Evolutionary conservation across 306 rosid species (phyloP).

Genomic region (Gillenia trifoliata): DNA sequence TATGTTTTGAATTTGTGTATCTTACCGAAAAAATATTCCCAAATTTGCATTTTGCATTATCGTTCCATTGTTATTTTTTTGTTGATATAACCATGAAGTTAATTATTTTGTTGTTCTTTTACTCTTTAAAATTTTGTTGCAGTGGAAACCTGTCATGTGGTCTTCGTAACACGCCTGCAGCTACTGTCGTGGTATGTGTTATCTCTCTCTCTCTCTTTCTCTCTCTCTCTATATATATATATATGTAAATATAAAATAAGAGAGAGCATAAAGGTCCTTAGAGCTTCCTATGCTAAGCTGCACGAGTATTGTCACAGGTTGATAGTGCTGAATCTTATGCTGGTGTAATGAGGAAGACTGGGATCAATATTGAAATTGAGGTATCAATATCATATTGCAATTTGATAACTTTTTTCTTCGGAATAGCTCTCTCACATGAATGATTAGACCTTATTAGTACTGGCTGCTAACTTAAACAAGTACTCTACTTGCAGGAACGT

Average conservation of each 20-base stretch:
- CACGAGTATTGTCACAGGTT: constrained; percentile 42
- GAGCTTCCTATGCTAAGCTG: not conserved
- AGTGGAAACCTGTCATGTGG: constrained; percentile 84
- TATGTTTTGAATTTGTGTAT: not conserved
- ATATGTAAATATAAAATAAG: too few species aligned
- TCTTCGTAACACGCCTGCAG: constrained; percentile 76
- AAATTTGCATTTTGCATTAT: not conserved
- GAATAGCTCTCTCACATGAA: not conserved
- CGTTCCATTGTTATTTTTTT: not conserved
- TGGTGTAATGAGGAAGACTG: constrained; percentile 43
- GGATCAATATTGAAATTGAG: constrained; percentile 64
- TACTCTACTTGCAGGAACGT: constrained; percentile 51
- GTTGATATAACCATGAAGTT: not conserved
- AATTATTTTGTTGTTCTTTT: not conserved
- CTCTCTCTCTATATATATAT: too few species aligned
- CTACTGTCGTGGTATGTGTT: constrained; percentile 53
- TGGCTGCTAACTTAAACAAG: not conserved
- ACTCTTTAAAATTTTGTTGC: constrained; percentile 16
- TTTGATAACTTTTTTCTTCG: not conserved
- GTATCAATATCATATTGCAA: constrained; percentile 42
- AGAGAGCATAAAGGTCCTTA: too few species aligned
- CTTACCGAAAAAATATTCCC: not conserved
- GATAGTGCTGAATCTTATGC: constrained; percentile 79
- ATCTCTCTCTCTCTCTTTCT: too few species aligned
- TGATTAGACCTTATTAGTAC: not conserved